Conservation (phyloP, 2,329 filamentous ascomycete species). For the Aspergillus felis region DNA sequence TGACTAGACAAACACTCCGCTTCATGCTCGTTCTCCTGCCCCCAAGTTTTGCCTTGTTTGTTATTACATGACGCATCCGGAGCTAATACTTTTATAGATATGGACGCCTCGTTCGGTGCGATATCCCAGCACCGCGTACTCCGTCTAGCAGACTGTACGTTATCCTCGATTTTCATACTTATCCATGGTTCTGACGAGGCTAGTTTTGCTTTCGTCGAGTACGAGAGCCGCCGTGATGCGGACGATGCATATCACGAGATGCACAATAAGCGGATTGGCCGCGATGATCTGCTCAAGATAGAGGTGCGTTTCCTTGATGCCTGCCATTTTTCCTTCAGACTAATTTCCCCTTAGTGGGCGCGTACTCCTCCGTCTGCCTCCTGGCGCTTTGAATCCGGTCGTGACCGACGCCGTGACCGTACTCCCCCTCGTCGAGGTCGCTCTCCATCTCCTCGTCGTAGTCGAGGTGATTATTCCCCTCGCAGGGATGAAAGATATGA, state of each 20-base stretch:
- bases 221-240: slow-evolving; percentile 95
- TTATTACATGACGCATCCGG: slow-evolving; percentile 10
- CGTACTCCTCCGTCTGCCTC: slow-evolving; percentile 96
- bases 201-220: slow-evolving; percentile 97
- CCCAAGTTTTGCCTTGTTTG: neutral
- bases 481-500: slow-evolving; percentile 84
- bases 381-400: slow-evolving; percentile 94
- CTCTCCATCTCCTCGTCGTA: slow-evolving; percentile 55
- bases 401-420: slow-evolving; percentile 64
- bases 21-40: slow-evolving; percentile 1
- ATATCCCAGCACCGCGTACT: slow-evolving; percentile 93
- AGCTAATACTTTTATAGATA: slow-evolving; percentile 63
- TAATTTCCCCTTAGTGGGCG: slow-evolving; percentile 70
- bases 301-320: slow-evolving; percentile 62
- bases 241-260: slow-evolving; percentile 99
- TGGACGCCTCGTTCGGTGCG: slow-evolving; percentile 94
- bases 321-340: slow-evolving; percentile 1
- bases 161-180: slow-evolving; percentile 2
- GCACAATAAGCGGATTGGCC: slow-evolving; percentile 98
- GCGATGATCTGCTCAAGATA: slow-evolving; percentile 94
- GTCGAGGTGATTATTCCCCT: slow-evolving; percentile 70
- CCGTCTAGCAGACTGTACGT: slow-evolving; percentile 93
- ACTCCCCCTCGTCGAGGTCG: slow-evolving; percentile 73
- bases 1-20: slow-evolving; percentile 4
- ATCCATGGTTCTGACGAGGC: slow-evolving; percentile 36